Base-by-base conservation (phyloP, 2,329 filamentous ascomycete species). In the Drechslerella coelobrocha region DNA sequence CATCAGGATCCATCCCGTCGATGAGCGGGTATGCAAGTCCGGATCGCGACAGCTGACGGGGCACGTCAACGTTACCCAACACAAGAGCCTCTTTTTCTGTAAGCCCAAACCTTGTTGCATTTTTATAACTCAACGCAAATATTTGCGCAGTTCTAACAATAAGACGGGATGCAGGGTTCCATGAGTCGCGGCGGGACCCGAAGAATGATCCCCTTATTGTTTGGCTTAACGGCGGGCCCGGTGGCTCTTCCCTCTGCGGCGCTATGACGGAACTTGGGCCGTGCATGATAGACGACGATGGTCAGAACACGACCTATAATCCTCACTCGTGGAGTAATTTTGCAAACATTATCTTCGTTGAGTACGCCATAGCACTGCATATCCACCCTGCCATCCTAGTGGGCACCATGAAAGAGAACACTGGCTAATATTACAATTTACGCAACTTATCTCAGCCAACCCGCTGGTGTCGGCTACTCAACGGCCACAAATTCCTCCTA, bases 181-280 rank as follows among this genome's bases (percentile, higher is more conserved):
- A 99, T 76, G 94, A 99, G 82, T 97, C 93, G 57, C 90, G 94
- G 77, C 97, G 97, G 78, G 92, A 97, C 80, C 94, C 94, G 75
- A 86, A 92, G 85, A 97, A 94, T 78, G 94, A 97, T 79, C 94
- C 94, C 52, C 91, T 97, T 51, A 88, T 97, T 59, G 85, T 97
- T 74, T 96, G 93, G 88, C 84, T 97, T 77, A 97, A 97, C 78
- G 94, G 94, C 75, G 94, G 94, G 75, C 94, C 94, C 47, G 94
- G 94, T 76, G 97, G 93, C 84, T 97, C 93, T 19, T 97, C 93
- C 55, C 84, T 99, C 77, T 97, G 92, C 73, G 94, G 94, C 73
- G 87, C 97, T 61, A 97, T 99, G 86, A 89, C 97, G 82, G 94
- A 99, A 82, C 89, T 99, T 69, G 94, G 94, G 55, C 93, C 94